Evolutionary conservation across 2,329 filamentous ascomycete species (phyloP).

Genomic region (Colletotrichum phormii): DNA sequence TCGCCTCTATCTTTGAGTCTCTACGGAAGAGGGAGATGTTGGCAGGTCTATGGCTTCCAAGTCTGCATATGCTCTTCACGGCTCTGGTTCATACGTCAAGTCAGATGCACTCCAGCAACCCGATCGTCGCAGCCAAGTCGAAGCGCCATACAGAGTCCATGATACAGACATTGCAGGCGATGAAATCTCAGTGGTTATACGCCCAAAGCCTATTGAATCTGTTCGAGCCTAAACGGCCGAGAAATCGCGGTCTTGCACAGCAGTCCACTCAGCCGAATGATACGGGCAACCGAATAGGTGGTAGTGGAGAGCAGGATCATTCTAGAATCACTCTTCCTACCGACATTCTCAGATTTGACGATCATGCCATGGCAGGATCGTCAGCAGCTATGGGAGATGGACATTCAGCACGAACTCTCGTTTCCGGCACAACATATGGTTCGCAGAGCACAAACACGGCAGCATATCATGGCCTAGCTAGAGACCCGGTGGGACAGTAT

Average conservation of each 20-base stretch:
- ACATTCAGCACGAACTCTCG: not conserved
- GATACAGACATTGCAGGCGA: slow-evolving; percentile 42
- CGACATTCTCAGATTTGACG: not conserved
- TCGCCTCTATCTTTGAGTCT: slow-evolving; percentile 46
- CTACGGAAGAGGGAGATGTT: slow-evolving; percentile 40
- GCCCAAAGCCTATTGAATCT: slow-evolving; percentile 45
- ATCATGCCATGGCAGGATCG: not conserved
- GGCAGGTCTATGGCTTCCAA: slow-evolving; percentile 44
- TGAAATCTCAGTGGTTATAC: slow-evolving; percentile 47
- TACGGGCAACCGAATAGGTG: no score
- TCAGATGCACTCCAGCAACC: slow-evolving; percentile 44
- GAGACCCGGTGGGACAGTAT: not conserved
- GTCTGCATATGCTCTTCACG: slow-evolving; percentile 46
- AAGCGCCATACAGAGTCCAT: slow-evolving; percentile 44
- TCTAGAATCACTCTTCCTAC: not conserved
- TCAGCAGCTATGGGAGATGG: not conserved
- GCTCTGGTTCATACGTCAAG: slow-evolving; percentile 44
- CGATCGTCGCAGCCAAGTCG: slow-evolving; percentile 46
- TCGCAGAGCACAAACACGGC: not conserved
- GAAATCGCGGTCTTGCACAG: slow-evolving; percentile 12
- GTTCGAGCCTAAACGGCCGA: slow-evolving; percentile 39
- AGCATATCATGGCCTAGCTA: not conserved
- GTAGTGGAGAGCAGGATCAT: not conserved
- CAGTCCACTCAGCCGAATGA: not conserved
- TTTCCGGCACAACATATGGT: slow-evolving; percentile 5